Evolutionary conservation across 2,329 filamentous ascomycete genomes (phyloP), one percentile per base, ranked within the genome.

Genomic region (Mycosphaerella arachidis): DNA sequence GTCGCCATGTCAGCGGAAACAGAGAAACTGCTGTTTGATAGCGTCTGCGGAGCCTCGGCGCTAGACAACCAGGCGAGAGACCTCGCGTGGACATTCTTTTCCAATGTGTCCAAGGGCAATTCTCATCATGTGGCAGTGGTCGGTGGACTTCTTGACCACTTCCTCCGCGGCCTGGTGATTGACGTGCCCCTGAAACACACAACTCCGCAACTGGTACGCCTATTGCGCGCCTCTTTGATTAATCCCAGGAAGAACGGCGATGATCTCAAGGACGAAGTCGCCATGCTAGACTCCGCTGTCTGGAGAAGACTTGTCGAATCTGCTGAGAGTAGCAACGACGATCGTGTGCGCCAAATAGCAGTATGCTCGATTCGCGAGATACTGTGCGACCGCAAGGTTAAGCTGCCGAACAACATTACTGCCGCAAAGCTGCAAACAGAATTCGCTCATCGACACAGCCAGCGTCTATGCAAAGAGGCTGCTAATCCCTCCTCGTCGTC

Each of bases 281-380:
- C 27, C n/a, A 56, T 65, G 16, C 55, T 69, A 46, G 59, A 64
- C 10, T 48, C 56, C 16, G 46, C 55, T 16, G 53, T 53, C 18
- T 69, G 67, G 67, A 55, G 58, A 31, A 65, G 66, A 43, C 57
- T 69, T 9, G 56, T 66, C 20, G 56, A 64, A 31, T 53, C 61
- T 13, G 65, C 65, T 33, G 63, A 65, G 40, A 64, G 60, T 37
- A 55, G 54, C 27, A 37, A 16, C 18, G 30, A 43, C n/a, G 37
- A 50, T 18, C 45, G 50, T 16, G 56, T 62, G 16, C 43, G 57
- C 5, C 45, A 57, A 10, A 50, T 46, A 20, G 62, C 64, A 20
- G 54, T 53, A 7, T 33, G 54, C 3, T 54, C 53, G 3, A 57
- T 66, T 9, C 60, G 60, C 55, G 51, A 62, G 8, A 46, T 67